These are phyloP conservation scores for Irpex rosettiformis DNA, from an alignment of 1,284 basidiomycete genomes.

Conservation along the genomic window DNA sequence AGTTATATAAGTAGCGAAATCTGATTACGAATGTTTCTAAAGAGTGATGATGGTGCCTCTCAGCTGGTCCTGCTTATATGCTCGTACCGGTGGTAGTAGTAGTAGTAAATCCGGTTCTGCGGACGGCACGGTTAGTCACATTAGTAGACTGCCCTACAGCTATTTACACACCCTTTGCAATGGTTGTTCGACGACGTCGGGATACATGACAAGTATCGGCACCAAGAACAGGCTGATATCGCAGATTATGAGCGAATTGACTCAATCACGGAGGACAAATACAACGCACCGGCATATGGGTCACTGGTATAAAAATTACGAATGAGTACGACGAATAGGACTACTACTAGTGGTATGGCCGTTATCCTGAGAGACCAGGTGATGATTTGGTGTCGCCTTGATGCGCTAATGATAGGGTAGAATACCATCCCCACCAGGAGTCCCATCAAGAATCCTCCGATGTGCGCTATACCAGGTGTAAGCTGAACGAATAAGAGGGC, in stretches of 20 bases:
- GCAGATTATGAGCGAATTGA: constrained; percentile 8
- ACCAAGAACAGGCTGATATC: constrained; percentile 78
- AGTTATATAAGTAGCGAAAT: neutral
- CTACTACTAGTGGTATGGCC: constrained; percentile 70
- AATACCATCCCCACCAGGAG: constrained; percentile 79
- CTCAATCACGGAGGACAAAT: constrained; percentile 3
- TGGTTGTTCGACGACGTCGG: constrained; percentile 75
- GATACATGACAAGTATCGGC: constrained; percentile 86
- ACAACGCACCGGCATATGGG: constrained; percentile 66
- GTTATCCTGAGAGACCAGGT: constrained; percentile 73
- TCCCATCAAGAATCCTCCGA: constrained; percentile 83
- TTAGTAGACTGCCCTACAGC: too few species aligned
- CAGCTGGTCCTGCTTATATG: neutral
- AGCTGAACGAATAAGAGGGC: constrained; percentile 4
- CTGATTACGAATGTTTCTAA: too few species aligned
- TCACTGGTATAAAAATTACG: constrained; percentile 89
- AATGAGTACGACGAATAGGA: constrained; percentile 80
- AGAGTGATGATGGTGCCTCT: too few species aligned
- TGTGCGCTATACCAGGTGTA: constrained; percentile 49
- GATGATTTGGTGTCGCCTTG: constrained; percentile 69
- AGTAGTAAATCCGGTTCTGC: constrained; percentile 33
- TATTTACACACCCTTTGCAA: constrained; percentile 60
- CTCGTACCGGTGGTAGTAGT: neutral
- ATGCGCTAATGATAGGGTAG: constrained; percentile 85
- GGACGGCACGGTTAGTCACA: constrained; percentile 9